Conservation (phyloP, 2,329 filamentous ascomycete genomes). For the Fonsecaea multimorphosa region DNA sequence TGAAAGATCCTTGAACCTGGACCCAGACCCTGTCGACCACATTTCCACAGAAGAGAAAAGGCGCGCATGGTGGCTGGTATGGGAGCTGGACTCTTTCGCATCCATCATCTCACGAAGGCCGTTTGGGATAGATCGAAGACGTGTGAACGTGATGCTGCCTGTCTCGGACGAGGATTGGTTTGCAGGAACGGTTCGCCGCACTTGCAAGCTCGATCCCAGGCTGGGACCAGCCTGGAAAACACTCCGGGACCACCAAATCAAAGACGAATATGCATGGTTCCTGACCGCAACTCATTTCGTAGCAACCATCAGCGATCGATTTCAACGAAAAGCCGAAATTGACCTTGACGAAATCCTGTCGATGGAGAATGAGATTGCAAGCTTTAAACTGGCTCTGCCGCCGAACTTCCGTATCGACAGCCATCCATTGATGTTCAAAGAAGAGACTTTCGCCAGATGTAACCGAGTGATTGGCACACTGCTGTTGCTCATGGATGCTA, state of each 20-base stretch:
- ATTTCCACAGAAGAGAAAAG: not conserved
- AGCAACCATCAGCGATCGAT: too few species aligned
- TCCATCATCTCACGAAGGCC: not conserved
- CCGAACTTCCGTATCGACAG: too few species aligned
- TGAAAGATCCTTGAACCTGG: not conserved
- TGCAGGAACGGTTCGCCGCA: not conserved
- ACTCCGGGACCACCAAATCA: not conserved
- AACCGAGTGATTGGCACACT: too few species aligned
- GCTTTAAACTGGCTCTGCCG: too few species aligned
- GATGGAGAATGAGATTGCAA: too few species aligned
- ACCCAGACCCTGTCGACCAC: too few species aligned
- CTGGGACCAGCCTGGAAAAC: not conserved
- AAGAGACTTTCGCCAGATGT: too few species aligned
- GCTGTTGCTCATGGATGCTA: too few species aligned
- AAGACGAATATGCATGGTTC: not conserved
- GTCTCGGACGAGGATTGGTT: conserved; percentile 15
- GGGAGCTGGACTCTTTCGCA: not conserved
- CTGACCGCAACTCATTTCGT: too few species aligned
- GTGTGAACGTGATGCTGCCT: not conserved
- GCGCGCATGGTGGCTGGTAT: conserved; percentile 7
- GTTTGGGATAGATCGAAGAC: not conserved
- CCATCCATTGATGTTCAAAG: too few species aligned
- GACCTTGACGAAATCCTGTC: too few species aligned
- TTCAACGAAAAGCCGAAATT: too few species aligned
- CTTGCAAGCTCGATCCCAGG: not conserved